A percentile compares a stretch with the other conserved stretches of the same genome.
These are phyloP conservation scores for Colletotrichum somersetense DNA, from an alignment of 2,329 filamentous ascomycete genomes.

Conservation along the genomic window DNA sequence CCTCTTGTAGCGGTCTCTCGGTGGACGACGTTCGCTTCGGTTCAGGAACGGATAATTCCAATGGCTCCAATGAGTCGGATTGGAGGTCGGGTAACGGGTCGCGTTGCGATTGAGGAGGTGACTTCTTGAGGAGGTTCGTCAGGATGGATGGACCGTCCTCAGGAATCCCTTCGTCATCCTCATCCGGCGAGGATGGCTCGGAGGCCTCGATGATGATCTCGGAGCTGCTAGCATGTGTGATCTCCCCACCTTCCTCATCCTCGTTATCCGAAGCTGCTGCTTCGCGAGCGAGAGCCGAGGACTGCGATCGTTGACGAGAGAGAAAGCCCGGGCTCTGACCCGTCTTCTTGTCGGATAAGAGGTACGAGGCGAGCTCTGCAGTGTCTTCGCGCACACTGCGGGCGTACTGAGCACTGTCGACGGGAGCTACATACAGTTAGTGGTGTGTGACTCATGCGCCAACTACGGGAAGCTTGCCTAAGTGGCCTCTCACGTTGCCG, in stretches of 20 bases:
- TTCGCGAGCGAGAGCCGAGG: constrained; percentile 48
- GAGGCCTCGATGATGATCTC: constrained; percentile 72
- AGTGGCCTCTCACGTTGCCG: constrained; percentile 70
- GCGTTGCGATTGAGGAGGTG: constrained; percentile 57
- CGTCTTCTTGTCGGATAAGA: constrained; percentile 74
- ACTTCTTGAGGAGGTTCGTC: constrained; percentile 63
- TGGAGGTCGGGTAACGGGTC: constrained; percentile 46
- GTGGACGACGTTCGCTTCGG: constrained; percentile 27
- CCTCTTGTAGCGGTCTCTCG: constrained; percentile 32
- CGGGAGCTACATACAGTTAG: constrained; percentile 52
- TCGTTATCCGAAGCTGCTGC: constrained; percentile 46
- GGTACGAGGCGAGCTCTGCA: constrained; percentile 86
- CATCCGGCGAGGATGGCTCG: constrained; percentile 65
- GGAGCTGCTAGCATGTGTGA: constrained; percentile 49
- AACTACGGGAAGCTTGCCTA: constrained; percentile 60
- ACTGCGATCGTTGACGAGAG: constrained; percentile 52
- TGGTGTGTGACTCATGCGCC: constrained; percentile 8
- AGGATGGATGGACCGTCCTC: constrained; percentile 60
- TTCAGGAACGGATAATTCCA: constrained; percentile 16
- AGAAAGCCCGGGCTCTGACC: constrained; percentile 61
- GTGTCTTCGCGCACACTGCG: constrained; percentile 87
- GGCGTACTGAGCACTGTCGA: constrained; percentile 80
- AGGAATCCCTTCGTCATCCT: constrained; percentile 45
- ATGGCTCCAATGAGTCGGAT: constrained; percentile 41
- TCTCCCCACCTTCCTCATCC: constrained; percentile 41